Percentiles rank a stretch among this genome's conserved stretches.
These are phyloP conservation scores for Nannochloropsis oceanica DNA, from an alignment of 108 stramenopile species.

Conservation along the genomic window DNA sequence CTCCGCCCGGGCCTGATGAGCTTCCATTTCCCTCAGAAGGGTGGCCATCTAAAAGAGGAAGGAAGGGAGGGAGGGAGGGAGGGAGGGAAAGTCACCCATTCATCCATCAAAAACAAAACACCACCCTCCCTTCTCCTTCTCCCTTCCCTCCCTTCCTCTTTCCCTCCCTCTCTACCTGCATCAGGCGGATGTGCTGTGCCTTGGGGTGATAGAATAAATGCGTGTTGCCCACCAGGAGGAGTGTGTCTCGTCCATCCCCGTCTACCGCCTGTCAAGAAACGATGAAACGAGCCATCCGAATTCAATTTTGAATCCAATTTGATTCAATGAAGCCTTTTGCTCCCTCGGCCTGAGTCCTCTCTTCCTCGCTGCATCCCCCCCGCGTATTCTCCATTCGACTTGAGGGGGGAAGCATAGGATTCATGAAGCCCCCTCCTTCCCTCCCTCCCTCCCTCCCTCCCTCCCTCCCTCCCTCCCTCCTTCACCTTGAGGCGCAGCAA, in stretches of 20 bases:
- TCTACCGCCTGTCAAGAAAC: background rate
- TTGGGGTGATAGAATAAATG: constrained; percentile 31
- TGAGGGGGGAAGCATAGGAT: too few relatives aligned
- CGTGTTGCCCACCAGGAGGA: constrained; percentile 29
- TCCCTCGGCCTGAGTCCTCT: too few relatives aligned
- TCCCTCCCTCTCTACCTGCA: constrained; percentile 12
- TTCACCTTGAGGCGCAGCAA: background rate
- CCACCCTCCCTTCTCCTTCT: background rate
- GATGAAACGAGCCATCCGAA: background rate
- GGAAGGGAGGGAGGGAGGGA: background rate
- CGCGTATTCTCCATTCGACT: too few relatives aligned
- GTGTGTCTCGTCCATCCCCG: background rate
- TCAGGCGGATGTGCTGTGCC: constrained; percentile 26
- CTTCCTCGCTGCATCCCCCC: background rate
- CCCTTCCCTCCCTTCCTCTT: background rate
- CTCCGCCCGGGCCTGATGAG: background rate
- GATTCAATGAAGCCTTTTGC: background rate
- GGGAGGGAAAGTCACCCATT: background rate
- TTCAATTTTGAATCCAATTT: background rate
- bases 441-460: too few relatives aligned
- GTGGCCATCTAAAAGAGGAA: background rate
- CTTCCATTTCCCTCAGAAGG: background rate
- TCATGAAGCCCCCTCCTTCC: too few relatives aligned
- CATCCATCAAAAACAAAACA: background rate
- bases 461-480: background rate